Conservation (phyloP, 768 basidiomycete genomes). For the Auriculariales sp. region DNA sequence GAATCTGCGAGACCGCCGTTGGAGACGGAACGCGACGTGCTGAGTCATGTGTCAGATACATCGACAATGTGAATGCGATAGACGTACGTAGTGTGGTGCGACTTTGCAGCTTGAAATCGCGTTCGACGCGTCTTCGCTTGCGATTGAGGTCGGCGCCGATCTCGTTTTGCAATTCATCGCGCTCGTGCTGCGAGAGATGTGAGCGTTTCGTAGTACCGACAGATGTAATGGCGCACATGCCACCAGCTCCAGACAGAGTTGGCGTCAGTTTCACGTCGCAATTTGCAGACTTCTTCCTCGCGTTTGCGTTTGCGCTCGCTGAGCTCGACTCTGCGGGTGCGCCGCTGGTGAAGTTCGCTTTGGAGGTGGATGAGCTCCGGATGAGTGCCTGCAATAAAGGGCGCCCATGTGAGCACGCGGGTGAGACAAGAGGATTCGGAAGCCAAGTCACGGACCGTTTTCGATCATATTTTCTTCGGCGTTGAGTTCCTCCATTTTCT, state of each 20-base stretch:
- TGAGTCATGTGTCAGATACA: constrained; percentile 10
- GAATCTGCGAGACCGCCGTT: constrained; percentile 27
- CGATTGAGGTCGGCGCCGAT: constrained; percentile 85
- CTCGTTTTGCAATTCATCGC: constrained; percentile 68
- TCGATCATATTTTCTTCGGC: constrained; percentile 76
- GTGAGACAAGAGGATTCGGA: background rate
- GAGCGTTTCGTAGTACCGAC: background rate
- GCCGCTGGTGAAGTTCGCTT: constrained; percentile 58
- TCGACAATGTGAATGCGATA: constrained; percentile 1
- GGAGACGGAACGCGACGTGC: constrained; percentile 49
- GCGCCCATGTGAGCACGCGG: background rate
- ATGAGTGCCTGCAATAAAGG: constrained; percentile 44
- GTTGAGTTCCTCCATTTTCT: constrained; percentile 83
- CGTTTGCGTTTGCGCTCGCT: constrained; percentile 60
- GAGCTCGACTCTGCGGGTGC: constrained; percentile 69
- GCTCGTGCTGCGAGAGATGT: constrained; percentile 36
- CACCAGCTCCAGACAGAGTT: constrained; percentile 79
- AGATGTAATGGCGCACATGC: constrained; percentile 40
- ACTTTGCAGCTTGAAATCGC: constrained; percentile 69
- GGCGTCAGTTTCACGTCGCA: constrained; percentile 56
- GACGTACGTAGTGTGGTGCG: constrained; percentile 57
- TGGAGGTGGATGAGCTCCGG: constrained; percentile 78
- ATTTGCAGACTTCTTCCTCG: constrained; percentile 47
- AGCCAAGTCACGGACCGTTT: constrained; percentile 36
- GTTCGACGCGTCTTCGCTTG: constrained; percentile 71